Evolutionary conservation across 805 yeast species (phyloP).

Genomic region (Cyberlindnera meyerae): DNA sequence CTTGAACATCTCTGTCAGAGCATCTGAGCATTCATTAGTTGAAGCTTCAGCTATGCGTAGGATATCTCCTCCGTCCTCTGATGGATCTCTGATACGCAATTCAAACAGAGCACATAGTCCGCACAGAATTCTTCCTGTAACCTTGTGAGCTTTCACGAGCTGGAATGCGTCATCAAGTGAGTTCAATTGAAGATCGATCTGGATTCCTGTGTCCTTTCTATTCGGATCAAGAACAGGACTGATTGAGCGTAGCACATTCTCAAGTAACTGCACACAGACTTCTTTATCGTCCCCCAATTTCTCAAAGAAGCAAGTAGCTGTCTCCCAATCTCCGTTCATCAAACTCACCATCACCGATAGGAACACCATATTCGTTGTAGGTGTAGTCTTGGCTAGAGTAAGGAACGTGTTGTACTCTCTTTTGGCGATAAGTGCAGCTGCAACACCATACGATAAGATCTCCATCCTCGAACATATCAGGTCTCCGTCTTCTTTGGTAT

Average conservation of each 20-base stretch:
- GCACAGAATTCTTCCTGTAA: constrained; percentile 34
- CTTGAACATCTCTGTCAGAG: constrained; percentile 9
- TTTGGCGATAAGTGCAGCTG: constrained; percentile 25
- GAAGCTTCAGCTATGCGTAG: constrained; percentile 3
- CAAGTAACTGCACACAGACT: constrained; percentile 5
- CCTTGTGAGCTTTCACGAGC: constrained; percentile 23
- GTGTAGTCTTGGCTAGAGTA: constrained; percentile 20
- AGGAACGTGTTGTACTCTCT: constrained; percentile 26
- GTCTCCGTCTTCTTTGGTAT: background rate
- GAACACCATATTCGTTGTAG: constrained; percentile 9
- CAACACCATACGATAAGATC: constrained; percentile 18
- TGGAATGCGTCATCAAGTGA: constrained; percentile 22
- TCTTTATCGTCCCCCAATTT: constrained; percentile 5
- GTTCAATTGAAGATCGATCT: constrained; percentile 3
- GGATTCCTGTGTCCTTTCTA: constrained; percentile 7
- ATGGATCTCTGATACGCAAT: constrained; percentile 13
- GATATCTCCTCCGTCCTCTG: constrained; percentile 11
- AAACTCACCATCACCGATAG: constrained; percentile 20
- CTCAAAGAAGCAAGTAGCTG: constrained; percentile 7
- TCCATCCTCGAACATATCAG: constrained; percentile 4
- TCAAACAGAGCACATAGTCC: constrained; percentile 32
- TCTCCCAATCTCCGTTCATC: constrained; percentile 23
- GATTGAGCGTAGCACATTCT: constrained; percentile 15
- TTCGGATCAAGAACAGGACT: constrained; percentile 24
- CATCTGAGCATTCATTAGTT: no score